Conservation (phyloP, 345 rosid genomes). For the Arabidopsis thaliana region DNA sequence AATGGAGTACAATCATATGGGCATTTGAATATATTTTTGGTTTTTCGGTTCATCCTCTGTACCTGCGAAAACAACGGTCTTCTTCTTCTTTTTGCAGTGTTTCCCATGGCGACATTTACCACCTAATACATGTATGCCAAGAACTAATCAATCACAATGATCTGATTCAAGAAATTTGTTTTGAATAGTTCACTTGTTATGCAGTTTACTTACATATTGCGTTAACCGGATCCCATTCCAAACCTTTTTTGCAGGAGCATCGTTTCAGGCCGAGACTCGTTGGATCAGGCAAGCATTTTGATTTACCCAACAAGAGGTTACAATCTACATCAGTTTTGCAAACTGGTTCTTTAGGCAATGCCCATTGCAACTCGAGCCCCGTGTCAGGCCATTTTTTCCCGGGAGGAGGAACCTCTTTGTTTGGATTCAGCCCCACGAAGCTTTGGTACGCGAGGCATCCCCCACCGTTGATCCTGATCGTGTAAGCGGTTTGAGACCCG, state of each 20-base stretch:
- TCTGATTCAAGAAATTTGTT: neutral
- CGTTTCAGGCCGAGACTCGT: constrained; percentile 39
- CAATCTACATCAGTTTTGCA: constrained; percentile 58
- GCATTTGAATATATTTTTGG: neutral
- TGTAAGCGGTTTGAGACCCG: constrained; percentile 47
- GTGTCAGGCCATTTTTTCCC: constrained; percentile 50
- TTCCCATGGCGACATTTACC: constrained; percentile 54
- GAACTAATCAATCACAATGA: constrained; percentile 1
- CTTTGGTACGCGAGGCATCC: constrained; percentile 63
- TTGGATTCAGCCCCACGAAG: constrained; percentile 44
- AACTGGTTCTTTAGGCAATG: constrained; percentile 59
- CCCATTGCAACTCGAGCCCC: constrained; percentile 66
- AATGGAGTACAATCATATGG: neutral
- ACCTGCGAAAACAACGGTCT: constrained; percentile 56
- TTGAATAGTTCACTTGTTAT: neutral
- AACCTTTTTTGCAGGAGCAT: constrained; percentile 59
- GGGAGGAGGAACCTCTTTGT: constrained; percentile 34
- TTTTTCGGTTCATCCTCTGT: neutral
- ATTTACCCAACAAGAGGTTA: constrained; percentile 49
- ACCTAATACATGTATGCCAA: constrained; percentile 45
- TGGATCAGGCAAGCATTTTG: constrained; percentile 52
- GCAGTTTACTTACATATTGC: constrained; percentile 52
- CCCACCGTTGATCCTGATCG: constrained; percentile 44
- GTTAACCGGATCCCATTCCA: constrained; percentile 60
- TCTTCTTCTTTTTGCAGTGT: constrained; percentile 55